phyloP scores from a whole-genome alignment of 2,329 filamentous ascomycete species.

The Cytospora paraplurivora region DNA sequence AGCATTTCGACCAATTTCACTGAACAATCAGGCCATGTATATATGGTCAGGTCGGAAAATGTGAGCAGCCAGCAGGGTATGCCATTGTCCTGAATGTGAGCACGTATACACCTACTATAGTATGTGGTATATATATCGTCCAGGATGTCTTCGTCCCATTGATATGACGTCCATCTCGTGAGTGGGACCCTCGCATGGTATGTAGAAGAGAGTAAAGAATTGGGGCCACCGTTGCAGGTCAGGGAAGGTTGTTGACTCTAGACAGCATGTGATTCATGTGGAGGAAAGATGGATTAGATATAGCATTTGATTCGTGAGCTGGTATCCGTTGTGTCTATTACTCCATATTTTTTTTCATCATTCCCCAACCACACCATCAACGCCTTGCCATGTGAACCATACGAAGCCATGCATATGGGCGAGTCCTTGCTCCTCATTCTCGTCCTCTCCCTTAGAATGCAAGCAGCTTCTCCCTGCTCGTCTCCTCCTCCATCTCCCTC shows the following conservation, averaged over 20 bases:
- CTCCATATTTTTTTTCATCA: neutral
- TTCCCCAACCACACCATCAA: constrained; percentile 2
- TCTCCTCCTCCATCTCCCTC: constrained; percentile 71
- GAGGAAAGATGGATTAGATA: neutral
- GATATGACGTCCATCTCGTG: no score
- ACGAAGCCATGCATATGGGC: neutral
- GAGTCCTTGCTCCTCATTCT: constrained; percentile 8
- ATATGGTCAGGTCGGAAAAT: neutral
- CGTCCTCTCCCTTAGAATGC: constrained; percentile 33
- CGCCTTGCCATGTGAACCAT: constrained; percentile 16
- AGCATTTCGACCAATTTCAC: neutral
- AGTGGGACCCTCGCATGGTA: no score
- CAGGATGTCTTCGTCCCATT: no score
- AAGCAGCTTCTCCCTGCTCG: constrained; percentile 46
- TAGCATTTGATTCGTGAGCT: neutral
- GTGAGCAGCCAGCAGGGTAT: no score
- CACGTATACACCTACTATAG: no score
- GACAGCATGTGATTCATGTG: neutral
- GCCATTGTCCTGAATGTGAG: no score
- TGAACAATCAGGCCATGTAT: constrained; percentile 6
- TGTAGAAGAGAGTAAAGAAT: no score
- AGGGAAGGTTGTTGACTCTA: neutral
- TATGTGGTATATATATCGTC: no score
- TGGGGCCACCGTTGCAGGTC: no score
- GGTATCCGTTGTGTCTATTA: constrained; percentile 19